Evolutionary conservation across 2,329 filamentous ascomycete species (phyloP).

Genomic region (Trichoderma sp.): DNA sequence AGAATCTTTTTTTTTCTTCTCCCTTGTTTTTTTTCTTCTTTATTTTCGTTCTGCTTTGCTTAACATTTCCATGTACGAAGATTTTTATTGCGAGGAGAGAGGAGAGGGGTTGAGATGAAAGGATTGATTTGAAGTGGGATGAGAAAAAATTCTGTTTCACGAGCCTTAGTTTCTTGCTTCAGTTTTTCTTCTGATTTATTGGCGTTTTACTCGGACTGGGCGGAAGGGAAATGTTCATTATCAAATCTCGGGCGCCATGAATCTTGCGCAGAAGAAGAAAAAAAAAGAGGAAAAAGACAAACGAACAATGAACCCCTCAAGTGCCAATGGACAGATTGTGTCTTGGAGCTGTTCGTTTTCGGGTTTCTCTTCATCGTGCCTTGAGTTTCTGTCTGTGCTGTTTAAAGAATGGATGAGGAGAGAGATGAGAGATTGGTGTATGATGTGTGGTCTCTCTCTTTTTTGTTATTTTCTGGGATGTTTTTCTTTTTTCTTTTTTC

Average conservation of each 20-base stretch:
- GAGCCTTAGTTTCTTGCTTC: conserved; percentile 2
- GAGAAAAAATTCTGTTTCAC: background rate
- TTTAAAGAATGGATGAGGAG: background rate
- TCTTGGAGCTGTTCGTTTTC: background rate
- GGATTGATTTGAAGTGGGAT: background rate
- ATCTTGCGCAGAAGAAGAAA: background rate
- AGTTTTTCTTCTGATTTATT: conserved; percentile 5
- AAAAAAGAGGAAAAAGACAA: background rate
- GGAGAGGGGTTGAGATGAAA: background rate
- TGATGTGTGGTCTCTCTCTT: background rate
- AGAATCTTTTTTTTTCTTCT: background rate
- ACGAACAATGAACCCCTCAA: background rate
- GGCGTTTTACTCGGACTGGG: conserved; percentile 17
- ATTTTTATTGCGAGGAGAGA: background rate
- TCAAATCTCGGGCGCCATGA: conserved; percentile 6
- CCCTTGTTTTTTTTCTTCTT: background rate
- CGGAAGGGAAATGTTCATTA: conserved; percentile 10
- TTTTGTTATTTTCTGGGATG: background rate
- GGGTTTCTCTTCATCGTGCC: background rate
- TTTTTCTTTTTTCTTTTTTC: too few species aligned
- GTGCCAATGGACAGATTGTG: background rate
- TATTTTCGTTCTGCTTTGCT: background rate
- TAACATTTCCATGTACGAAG: background rate
- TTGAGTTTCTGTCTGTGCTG: background rate
- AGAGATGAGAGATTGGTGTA: background rate